phyloP scores from a whole-genome alignment of 1,284 basidiomycete species.

The Fomitopsis pinicola region DNA sequence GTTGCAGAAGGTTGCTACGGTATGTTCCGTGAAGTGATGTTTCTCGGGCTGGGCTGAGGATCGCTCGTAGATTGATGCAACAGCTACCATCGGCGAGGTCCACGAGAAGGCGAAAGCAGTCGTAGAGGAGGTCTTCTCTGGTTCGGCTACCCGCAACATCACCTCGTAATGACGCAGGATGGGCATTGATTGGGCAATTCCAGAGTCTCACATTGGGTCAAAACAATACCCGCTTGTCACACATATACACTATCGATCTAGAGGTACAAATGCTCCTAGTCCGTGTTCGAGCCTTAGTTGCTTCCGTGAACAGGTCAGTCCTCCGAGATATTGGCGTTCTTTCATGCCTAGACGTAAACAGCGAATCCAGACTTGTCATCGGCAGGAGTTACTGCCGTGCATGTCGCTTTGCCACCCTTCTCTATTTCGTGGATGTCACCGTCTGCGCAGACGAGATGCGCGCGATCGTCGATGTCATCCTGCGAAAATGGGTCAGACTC shows the following conservation, averaged over 20 bases:
- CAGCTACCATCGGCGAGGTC: constrained; percentile 71
- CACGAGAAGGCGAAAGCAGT: constrained; percentile 55
- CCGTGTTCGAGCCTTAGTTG: background rate
- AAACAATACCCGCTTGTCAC: background rate
- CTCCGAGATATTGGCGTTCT: background rate
- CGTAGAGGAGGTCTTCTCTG: constrained; percentile 41
- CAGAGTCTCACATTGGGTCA: background rate
- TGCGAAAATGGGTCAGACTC: constrained; percentile 21
- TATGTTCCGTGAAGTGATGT: constrained; percentile 32
- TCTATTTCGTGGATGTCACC: constrained; percentile 63
- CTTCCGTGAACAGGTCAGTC: background rate
- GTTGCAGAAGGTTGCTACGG: constrained; percentile 76
- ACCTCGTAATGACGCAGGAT: constrained; percentile 13
- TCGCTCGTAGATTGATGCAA: constrained; percentile 68
- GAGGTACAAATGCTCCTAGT: background rate
- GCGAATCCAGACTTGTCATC: constrained; percentile 36
- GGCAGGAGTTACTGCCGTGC: constrained; percentile 32
- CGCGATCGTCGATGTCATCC: constrained; percentile 50
- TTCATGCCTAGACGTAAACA: constrained; percentile 33
- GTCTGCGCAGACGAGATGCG: constrained; percentile 72
- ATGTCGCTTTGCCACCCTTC: constrained; percentile 50
- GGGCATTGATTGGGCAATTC: background rate
- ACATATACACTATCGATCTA: background rate
- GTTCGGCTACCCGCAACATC: constrained; percentile 22
- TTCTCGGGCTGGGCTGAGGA: background rate